Base-by-base conservation (phyloP, 225 moss, liverwort and hornwort species). In the Physcomitrium patens region DNA sequence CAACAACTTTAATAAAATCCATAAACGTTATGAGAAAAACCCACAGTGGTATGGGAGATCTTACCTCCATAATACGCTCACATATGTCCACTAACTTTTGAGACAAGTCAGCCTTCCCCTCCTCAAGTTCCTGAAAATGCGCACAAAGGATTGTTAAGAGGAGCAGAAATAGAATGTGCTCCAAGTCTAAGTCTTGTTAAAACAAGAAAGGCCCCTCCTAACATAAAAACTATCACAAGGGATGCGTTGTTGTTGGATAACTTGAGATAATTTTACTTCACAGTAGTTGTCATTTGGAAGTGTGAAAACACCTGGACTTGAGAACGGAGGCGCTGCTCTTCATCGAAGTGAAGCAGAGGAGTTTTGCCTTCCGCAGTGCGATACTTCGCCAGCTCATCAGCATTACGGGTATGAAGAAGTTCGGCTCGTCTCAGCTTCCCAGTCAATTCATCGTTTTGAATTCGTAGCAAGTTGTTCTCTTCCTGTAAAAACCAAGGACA, bases 341-440 rank as follows among this genome's bases (percentile, higher is more conserved):
- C 96, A 62, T 96, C 94, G 67, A 96, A 85, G 77, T 96, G 89
- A 1, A 91, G 65, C 62, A 89, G 73, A 52, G 91, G 82, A 41
- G 77, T 20, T 81, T 94, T 96, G 58, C 94, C 94, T 49, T 96
- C 94, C 42, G 86, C 88, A 67, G 75, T 79, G 50, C 96, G 87
- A 78, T 94, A 94, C 22, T 88, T 88, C 12, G 91, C 82, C n/a
- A 96, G 88, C 79, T 96, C 96, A 82, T 92, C 94, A 56, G 84
- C 90, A 9, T 92, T 92, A 65, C 96, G 91, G 43, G 85, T 73
- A 43, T 89, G 91, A 27, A 94, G 79, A 31, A 88, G 86, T 74
- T 96, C 92, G 50, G 92, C 86, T 20, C 94, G 87, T 69, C 96
- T 86, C 22, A 96, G 86, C 78, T 89, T 94, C 50, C 86, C 87